Evolutionary conservation across 495 filamentous ascomycete genomes (phyloP), one percentile per base, ranked within the genome.

Genomic region (Hypoxylon lenormandii): DNA sequence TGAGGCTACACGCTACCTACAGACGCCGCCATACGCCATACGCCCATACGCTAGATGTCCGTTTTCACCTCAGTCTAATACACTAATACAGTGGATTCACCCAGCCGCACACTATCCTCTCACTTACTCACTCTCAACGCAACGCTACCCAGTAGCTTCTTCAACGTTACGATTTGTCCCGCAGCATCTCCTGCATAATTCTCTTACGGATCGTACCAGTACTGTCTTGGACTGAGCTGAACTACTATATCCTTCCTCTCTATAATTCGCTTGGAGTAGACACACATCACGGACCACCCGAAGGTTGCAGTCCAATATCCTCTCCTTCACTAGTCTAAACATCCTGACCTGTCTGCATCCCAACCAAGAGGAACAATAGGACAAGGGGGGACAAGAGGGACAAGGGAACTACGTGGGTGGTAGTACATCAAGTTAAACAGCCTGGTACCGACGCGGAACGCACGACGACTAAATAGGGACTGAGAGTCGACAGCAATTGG

Each of bases 381-480:
- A 33, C 30, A 33, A 8, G 30, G 30, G 30, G 4, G 30, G 23
- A 26, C 23, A 5, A 26, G 23, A n/a, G n/a, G n/a, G n/a, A 23
- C 48, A 23, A 23, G 53, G 19, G 65, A 37, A 33, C 42, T 60
- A 49, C 56, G 61, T 65, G 56, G 61, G 68, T 61, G 68, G 68
- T 65, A 54, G 56, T 62, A 61, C 68, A 57, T 64, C 19, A 28
- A 66, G 51, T 61, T 66, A 38, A 62, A 70, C 56, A 64, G 50
- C 15, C 30, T 33, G 30, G 30, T 33, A 65, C 45, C 60, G 60
- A 48, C 42, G 46, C 57, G 45, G 46, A 42, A 69, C 59, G 64
- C 66, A 66, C 33, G 28, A 60, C 58, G 58, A 66, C 56, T 48
- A 61, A 71, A 70, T 61, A 66, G 60, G 23, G 60, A 64, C 54